These are phyloP conservation scores for Diophrys sp. DNA, from an alignment of 73 alveolate genomes.

Conservation along the genomic window DNA sequence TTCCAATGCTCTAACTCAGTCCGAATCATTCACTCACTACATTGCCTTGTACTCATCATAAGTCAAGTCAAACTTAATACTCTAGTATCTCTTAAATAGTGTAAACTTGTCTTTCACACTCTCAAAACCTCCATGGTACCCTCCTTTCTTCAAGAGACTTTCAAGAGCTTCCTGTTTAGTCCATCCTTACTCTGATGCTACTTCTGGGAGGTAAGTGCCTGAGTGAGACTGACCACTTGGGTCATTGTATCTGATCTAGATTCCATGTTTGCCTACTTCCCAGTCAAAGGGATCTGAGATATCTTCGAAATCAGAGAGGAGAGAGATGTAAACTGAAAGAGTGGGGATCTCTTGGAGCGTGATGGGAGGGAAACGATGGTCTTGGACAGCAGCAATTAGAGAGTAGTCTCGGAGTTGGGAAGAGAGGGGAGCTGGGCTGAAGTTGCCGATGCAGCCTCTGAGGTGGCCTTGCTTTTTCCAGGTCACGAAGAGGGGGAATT, in stretches of 20 bases:
- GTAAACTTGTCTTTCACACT: slow-evolving; percentile 46
- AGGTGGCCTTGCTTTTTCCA: slow-evolving; percentile 57
- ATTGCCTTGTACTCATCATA: slow-evolving; percentile 55
- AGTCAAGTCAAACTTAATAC: slow-evolving; percentile 49
- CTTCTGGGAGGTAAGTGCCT: slow-evolving; percentile 87
- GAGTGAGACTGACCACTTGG: neutral
- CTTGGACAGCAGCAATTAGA: slow-evolving; percentile 75
- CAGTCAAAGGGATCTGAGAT: slow-evolving; percentile 76
- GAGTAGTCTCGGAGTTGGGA: slow-evolving; percentile 48
- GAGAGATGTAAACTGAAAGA: slow-evolving; percentile 41
- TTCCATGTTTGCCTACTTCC: slow-evolving; percentile 88
- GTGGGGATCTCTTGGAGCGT: slow-evolving; percentile 45
- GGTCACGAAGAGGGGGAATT: slow-evolving; percentile 74
- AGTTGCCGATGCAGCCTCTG: slow-evolving; percentile 88
- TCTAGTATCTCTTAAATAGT: slow-evolving; percentile 61
- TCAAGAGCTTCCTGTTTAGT: slow-evolving; percentile 65
- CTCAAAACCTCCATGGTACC: slow-evolving; percentile 56
- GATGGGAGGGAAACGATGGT: slow-evolving; percentile 75
- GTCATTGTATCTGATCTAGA: slow-evolving; percentile 66
- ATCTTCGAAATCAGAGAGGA: slow-evolving; percentile 64
- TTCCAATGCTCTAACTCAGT: neutral
- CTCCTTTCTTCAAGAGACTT: slow-evolving; percentile 68
- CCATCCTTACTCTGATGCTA: slow-evolving; percentile 82
- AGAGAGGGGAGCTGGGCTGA: slow-evolving; percentile 50
- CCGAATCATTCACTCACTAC: neutral